These are phyloP conservation scores for Yamadazyma spencermartinsiae DNA, from an alignment of 1,139 yeast species.

Conservation along the genomic window DNA sequence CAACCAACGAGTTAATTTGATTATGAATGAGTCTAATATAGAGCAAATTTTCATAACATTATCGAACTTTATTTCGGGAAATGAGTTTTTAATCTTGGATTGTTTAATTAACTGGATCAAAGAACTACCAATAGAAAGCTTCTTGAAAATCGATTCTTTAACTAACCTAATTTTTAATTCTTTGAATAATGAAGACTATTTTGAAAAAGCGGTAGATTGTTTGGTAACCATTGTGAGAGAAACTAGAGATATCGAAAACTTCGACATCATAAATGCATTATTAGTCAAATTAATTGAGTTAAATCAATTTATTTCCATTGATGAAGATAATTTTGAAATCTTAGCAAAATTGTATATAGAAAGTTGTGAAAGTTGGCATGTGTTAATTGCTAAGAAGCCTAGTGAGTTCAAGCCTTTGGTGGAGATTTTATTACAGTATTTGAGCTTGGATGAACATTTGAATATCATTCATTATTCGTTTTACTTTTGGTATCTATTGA, in stretches of 20 bases:
- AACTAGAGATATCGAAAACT: conserved; percentile 71
- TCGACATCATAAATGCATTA: conserved; percentile 63
- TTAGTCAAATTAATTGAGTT: conserved; percentile 67
- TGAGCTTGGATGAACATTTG: conserved; percentile 70
- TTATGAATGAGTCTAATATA: conserved; percentile 56
- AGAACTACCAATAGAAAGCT: conserved; percentile 72
- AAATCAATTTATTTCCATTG: conserved; percentile 50
- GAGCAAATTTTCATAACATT: conserved; percentile 66
- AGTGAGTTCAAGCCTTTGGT: conserved; percentile 67
- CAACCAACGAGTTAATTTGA: conserved; percentile 60
- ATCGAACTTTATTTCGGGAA: conserved; percentile 45
- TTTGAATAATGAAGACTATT: conserved; percentile 61
- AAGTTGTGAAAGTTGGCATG: conserved; percentile 97
- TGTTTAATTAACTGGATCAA: conserved; percentile 88
- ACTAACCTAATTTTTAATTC: conserved; percentile 71
- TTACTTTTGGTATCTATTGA: conserved; percentile 85
- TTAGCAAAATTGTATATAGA: conserved; percentile 80
- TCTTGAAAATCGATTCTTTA: conserved; percentile 61
- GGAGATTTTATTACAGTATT: conserved; percentile 64
- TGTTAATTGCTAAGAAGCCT: conserved; percentile 75
- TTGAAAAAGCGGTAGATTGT: conserved; percentile 89
- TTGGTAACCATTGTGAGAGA: conserved; percentile 76
- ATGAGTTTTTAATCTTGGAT: conserved; percentile 51
- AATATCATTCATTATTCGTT: conserved; percentile 90
- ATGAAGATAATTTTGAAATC: conserved; percentile 75